phyloP scores from a whole-genome alignment of 2,329 filamentous ascomycete species.

The Ascochyta viciae-villosae region DNA sequence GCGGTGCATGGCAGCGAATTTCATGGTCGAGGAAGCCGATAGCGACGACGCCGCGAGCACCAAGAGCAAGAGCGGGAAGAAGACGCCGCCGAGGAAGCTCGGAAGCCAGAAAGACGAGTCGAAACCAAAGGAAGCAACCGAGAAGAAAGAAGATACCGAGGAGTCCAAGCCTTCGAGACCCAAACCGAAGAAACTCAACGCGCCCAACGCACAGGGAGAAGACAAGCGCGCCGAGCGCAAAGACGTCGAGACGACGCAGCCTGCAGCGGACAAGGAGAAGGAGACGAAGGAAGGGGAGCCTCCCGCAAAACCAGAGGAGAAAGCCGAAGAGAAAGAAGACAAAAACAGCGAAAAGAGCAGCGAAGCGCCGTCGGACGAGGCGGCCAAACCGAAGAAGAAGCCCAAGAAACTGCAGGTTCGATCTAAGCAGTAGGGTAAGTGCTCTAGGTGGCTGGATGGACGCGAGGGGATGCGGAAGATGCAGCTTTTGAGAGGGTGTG shows the following conservation, averaged over 20 bases:
- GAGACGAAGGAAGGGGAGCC: slow-evolving; percentile 11
- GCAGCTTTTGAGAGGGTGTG: too few species aligned
- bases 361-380: background rate
- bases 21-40: slow-evolving; percentile 45
- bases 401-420: slow-evolving; percentile 49
- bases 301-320: slow-evolving; percentile 11
- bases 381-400: slow-evolving; percentile 44
- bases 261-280: background rate
- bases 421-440: slow-evolving; percentile 14
- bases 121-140: background rate
- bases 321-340: slow-evolving; percentile 9
- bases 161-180: background rate
- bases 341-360: slow-evolving; percentile 7
- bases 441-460: too few species aligned
- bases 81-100: slow-evolving; percentile 31
- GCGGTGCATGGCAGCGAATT: slow-evolving; percentile 49
- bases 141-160: slow-evolving; percentile 1
- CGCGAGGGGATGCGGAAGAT: background rate
- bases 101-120: slow-evolving; percentile 6
- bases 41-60: slow-evolving; percentile 28
- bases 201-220: background rate
- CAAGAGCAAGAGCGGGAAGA: slow-evolving; percentile 19
- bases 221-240: background rate
- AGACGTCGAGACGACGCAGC: background rate
- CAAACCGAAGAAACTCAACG: slow-evolving; percentile 11